Conservation (phyloP, 2,329 filamentous ascomycete genomes). For the Stachybotrys echinatus region DNA sequence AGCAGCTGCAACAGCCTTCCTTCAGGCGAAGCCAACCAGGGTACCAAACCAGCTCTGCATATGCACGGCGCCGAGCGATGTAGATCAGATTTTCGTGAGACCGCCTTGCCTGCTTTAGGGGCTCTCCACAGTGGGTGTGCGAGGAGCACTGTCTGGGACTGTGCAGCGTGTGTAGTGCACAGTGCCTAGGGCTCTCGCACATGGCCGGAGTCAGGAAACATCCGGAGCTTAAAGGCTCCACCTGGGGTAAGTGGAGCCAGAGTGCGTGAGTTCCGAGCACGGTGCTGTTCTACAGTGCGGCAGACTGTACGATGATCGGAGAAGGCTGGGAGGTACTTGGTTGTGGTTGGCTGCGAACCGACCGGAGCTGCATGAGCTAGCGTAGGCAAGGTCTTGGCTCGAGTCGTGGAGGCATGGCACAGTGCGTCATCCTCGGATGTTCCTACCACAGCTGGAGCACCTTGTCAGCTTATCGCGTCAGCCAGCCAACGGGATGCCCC, state of each 20-base stretch:
- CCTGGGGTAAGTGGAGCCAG: neutral
- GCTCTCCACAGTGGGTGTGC: neutral
- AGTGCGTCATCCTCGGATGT: neutral
- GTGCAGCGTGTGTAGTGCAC: neutral
- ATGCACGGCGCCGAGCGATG: neutral
- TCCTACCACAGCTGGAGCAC: neutral
- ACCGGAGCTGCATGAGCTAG: neutral
- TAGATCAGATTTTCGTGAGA: neutral
- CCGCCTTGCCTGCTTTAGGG: neutral
- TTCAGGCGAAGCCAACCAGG: neutral
- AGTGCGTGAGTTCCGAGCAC: neutral
- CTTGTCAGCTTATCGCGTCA: neutral
- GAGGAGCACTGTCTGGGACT: neutral
- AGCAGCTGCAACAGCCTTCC: conserved; percentile 1
- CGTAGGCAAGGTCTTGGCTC: neutral
- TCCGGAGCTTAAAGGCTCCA: neutral
- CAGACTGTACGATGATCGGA: neutral
- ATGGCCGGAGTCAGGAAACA: neutral
- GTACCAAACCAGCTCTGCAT: neutral
- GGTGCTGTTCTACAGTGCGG: neutral
- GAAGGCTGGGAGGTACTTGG: neutral
- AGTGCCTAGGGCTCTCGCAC: neutral
- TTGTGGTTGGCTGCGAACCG: neutral
- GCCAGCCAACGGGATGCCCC: neutral
- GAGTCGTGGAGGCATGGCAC: neutral